Conservation (phyloP, 345 rosid species). For the Kernera saxatilis region DNA sequence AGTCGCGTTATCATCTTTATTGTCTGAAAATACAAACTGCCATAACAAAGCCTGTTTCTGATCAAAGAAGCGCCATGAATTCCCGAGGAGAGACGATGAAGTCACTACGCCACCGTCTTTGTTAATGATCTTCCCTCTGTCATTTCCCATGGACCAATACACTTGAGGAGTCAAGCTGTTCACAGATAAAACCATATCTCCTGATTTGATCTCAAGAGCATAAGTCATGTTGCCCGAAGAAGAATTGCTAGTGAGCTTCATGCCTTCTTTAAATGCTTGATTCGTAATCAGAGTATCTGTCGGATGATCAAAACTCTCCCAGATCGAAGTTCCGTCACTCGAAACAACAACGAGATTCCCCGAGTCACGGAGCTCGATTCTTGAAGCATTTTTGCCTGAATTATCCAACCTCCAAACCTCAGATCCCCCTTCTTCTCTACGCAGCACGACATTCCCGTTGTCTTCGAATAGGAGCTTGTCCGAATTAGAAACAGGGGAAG, state of each 20-base stretch:
- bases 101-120: constrained; percentile 40
- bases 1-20: constrained; percentile 41
- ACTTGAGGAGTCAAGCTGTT: constrained; percentile 55
- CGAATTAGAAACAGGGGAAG: constrained; percentile 54
- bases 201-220: constrained; percentile 69
- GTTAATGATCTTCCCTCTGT: constrained; percentile 36
- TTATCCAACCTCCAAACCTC: constrained; percentile 63
- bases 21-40: constrained; percentile 46
- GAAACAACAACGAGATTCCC: constrained; percentile 75
- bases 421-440: constrained; percentile 27
- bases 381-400: constrained; percentile 46
- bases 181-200: constrained; percentile 67
- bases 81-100: constrained; percentile 44
- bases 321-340: constrained; percentile 30
- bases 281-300: constrained; percentile 57
- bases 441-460: constrained; percentile 53
- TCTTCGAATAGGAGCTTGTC: constrained; percentile 49
- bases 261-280: constrained; percentile 59
- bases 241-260: constrained; percentile 62
- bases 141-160: constrained; percentile 75
- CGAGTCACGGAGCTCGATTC: constrained; percentile 64
- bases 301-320: constrained; percentile 95
- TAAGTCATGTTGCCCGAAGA: constrained; percentile 50
- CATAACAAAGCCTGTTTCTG: constrained; percentile 39
- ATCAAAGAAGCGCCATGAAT: constrained; percentile 83